Percentiles rank a stretch among this genome's conserved stretches.
These are phyloP conservation scores for Talaromyces sp. DNA, from an alignment of 2,329 filamentous ascomycete genomes.

Conservation along the genomic window DNA sequence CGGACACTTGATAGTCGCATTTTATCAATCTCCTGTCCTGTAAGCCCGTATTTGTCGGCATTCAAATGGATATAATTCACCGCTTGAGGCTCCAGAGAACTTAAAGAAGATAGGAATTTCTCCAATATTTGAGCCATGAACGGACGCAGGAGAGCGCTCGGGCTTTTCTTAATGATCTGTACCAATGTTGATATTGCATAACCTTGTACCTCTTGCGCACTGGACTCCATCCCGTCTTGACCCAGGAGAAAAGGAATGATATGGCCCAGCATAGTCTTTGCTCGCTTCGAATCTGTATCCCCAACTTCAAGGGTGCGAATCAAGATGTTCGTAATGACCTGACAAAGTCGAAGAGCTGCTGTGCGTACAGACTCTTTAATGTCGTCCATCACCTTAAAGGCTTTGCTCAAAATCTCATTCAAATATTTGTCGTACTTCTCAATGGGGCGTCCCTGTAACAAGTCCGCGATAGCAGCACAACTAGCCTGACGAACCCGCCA, in stretches of 20 bases:
- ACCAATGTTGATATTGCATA: slow-evolving; percentile 81
- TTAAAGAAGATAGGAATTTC: slow-evolving; percentile 73
- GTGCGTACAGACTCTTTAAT: slow-evolving; percentile 86
- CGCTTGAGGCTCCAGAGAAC: slow-evolving; percentile 79
- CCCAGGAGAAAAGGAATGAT: slow-evolving; percentile 88
- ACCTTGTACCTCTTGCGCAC: slow-evolving; percentile 76
- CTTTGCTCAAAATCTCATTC: slow-evolving; percentile 74
- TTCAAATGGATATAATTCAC: slow-evolving; percentile 93
- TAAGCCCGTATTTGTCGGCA: slow-evolving; percentile 75
- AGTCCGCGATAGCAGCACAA: slow-evolving; percentile 80
- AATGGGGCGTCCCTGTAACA: slow-evolving; percentile 74
- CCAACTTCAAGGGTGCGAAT: slow-evolving; percentile 81
- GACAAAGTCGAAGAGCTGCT: slow-evolving; percentile 75
- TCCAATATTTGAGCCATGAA: slow-evolving; percentile 80
- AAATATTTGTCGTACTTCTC: slow-evolving; percentile 78
- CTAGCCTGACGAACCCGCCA: slow-evolving; percentile 92
- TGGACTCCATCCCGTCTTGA: slow-evolving; percentile 80
- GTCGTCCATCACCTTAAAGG: slow-evolving; percentile 90
- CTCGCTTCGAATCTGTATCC: slow-evolving; percentile 57
- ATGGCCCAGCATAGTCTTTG: slow-evolving; percentile 74
- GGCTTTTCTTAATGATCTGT: slow-evolving; percentile 81
- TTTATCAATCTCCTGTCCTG: slow-evolving; percentile 84
- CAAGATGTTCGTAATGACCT: slow-evolving; percentile 76
- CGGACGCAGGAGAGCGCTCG: slow-evolving; percentile 66
- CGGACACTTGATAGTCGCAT: slow-evolving; percentile 75